Evolutionary conservation across 192 early-diverging fungal species (phyloP), one percentile per base, ranked within the genome.

Genomic region (Funneliformis geosporum): DNA sequence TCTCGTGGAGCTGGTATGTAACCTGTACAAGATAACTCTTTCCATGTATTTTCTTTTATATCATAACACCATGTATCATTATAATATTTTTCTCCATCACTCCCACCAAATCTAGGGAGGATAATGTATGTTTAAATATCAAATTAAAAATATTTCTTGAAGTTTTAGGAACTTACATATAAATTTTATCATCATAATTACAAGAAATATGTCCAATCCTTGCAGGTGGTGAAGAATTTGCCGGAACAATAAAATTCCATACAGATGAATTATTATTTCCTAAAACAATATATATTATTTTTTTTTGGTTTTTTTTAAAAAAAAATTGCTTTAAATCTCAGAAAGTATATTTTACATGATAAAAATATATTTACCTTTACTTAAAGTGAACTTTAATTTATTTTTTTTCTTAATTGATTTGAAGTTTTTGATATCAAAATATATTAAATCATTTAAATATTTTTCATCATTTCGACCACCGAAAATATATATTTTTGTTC

Each of bases 11-110:
- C 60, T 5, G 89, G 89, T 33, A 88, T 84, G 55, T 80, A 82
- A 16, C 87, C 88, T 8, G 74, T 83, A 14, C 83, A 83, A 5
- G 78, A 68, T 50, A 89, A 69, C 12, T 83, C 78, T 11, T 76
- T 62, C 89, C 89, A 90, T 11, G 50, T 47, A 38, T 85, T 81
- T 1, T 72, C 82, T 8, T 79, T 46, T 5, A 86, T 81, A 44
- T 89, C 87, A 72, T 84, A 88, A 46, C 83, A 84, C 89, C 89
- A 90, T 39, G 87, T 84, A 75, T 90, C 89, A 78, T 90, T 89
- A 67, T 85, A 88, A 46, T 83, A 85, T 74, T 75, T 80, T 33
- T 85, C 79, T 44, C 83, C 83, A 73, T 89, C 86, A 3, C 77
- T 84, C 38, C 89, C 89, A 67, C 88, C 88, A 77, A 90, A 90